Evolutionary conservation across 306 rosid species (phyloP).

Genomic region (Sechiopsis laciniata): DNA sequence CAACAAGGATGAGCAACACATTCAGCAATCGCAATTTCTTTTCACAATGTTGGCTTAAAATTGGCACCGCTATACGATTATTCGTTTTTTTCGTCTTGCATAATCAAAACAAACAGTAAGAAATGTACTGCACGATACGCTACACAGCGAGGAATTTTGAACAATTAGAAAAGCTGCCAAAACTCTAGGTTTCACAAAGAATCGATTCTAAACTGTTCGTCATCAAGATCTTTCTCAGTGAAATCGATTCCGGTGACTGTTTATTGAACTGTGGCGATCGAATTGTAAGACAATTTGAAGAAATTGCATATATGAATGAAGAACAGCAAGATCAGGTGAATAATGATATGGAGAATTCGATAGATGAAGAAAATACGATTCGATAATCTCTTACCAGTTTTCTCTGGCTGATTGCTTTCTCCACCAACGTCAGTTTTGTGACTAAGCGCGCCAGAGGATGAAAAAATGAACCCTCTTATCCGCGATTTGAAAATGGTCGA

Average conservation of each 20-base stretch:
- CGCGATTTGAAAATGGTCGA: too few relatives aligned
- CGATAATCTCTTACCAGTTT: neutral
- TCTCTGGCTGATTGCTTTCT: neutral
- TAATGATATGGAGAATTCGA: neutral
- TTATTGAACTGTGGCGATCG: neutral
- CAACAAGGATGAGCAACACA: neutral
- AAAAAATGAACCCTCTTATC: neutral
- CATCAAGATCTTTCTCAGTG: neutral
- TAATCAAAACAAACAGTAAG: neutral
- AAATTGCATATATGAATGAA: constrained; percentile 6
- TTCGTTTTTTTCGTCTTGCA: neutral
- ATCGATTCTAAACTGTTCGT: constrained; percentile 1
- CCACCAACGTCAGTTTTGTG: neutral
- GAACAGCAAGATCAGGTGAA: neutral
- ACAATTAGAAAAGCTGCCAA: neutral
- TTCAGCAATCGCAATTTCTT: neutral
- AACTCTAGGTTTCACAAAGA: neutral
- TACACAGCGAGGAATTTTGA: neutral
- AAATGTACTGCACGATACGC: neutral
- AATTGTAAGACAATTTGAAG: neutral
- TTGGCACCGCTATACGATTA: neutral
- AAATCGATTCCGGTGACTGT: neutral
- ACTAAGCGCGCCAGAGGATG: neutral
- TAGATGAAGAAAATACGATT: neutral
- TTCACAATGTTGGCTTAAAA: neutral